phyloP scores from a whole-genome alignment of 305 asterid genomes.

The Andrographis paniculata region DNA sequence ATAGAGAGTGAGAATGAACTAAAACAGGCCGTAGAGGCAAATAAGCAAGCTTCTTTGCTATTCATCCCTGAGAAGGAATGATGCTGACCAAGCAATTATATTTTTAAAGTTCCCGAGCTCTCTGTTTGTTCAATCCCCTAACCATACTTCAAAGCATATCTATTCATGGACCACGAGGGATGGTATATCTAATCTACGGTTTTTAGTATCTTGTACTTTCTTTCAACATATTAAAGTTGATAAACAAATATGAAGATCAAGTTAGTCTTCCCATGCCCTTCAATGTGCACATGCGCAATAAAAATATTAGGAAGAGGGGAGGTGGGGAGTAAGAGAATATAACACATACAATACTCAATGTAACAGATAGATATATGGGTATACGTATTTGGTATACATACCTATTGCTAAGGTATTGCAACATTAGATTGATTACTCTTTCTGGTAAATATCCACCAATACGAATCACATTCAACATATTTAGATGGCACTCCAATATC shows the following conservation, averaged over 20 bases:
- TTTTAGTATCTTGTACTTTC: neutral
- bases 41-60: neutral
- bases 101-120: neutral
- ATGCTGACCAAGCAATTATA: neutral
- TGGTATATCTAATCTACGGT: neutral
- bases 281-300: neutral
- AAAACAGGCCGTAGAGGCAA: no score
- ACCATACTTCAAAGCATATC: neutral
- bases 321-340: neutral
- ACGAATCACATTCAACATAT: conserved; percentile 76
- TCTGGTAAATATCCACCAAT: conserved; percentile 93
- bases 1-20: no score
- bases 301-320: neutral
- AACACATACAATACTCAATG: neutral
- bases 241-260: neutral
- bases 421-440: conserved; percentile 87
- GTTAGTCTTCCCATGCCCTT: neutral
- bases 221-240: neutral
- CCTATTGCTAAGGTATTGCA: conserved; percentile 95
- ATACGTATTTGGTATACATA: conserved; percentile 31
- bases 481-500: conserved; percentile 90
- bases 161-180: neutral
- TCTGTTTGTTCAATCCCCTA: no score
- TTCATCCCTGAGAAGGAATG: neutral
- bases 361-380: no score